phyloP scores from a whole-genome alignment of 2,329 filamentous ascomycete species.

The Penicillium vulpinum region DNA sequence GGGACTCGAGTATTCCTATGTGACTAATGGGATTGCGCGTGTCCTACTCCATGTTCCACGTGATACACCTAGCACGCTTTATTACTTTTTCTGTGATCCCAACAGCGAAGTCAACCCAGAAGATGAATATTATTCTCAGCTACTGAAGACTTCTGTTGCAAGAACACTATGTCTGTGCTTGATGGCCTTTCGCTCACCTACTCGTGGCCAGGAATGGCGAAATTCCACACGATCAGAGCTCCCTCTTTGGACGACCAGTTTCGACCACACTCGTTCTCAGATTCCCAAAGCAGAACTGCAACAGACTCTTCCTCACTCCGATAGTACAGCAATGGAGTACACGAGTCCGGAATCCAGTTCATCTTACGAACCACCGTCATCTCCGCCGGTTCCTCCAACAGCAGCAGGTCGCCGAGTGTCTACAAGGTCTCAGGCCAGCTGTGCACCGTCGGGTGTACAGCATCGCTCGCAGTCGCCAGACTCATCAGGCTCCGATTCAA shows the following conservation, averaged over 20 bases:
- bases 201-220: constrained; percentile 21
- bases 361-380: constrained; percentile 18
- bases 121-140: no score
- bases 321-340: constrained; percentile 11
- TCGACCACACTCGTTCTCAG: constrained; percentile 14
- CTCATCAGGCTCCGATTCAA: constrained; percentile 7
- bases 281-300: constrained; percentile 18
- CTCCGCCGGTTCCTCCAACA: constrained; percentile 9
- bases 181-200: constrained; percentile 16
- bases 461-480: constrained; percentile 3
- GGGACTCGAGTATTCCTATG: no score
- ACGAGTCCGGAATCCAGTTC: constrained; percentile 12
- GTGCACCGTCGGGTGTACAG: constrained; percentile 10
- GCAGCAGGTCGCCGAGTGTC: constrained; percentile 10
- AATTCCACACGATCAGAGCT: constrained; percentile 12
- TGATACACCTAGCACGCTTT: no score
- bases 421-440: constrained; percentile 18
- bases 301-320: constrained; percentile 11
- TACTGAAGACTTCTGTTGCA: constrained; percentile 18
- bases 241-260: constrained; percentile 17
- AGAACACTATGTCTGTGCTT: constrained; percentile 21
- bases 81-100: no score
- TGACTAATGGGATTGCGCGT: no score
- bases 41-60: no score
- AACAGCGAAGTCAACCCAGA: no score